A percentile compares a stretch with the other conserved stretches of the same genome.
These are phyloP conservation scores for Psophocarpus tetragonolobus DNA, from an alignment of 306 rosid genomes.

Conservation along the genomic window DNA sequence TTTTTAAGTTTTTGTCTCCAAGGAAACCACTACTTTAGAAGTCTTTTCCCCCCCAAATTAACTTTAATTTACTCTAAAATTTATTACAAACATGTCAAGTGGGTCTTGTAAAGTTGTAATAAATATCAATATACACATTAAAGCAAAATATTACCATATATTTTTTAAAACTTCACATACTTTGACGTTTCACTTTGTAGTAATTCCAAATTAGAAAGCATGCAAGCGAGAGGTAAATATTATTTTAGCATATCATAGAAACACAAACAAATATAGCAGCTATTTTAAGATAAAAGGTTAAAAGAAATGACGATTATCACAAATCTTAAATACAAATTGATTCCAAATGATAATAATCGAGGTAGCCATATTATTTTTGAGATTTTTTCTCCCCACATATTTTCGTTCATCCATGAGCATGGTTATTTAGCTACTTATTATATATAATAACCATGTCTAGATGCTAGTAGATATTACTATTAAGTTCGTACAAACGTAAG, in stretches of 20 bases:
- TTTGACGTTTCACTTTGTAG: background rate
- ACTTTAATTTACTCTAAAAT: background rate
- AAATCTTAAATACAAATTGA: background rate
- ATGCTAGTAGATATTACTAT: background rate
- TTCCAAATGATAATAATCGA: background rate
- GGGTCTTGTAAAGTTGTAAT: background rate
- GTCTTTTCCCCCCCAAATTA: background rate
- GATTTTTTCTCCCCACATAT: background rate
- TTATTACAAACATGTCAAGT: background rate
- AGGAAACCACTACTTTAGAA: background rate
- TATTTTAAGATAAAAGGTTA: background rate
- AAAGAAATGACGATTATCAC: background rate
- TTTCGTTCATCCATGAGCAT: background rate
- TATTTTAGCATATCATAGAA: background rate
- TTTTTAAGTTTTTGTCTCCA: background rate
- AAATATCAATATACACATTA: background rate
- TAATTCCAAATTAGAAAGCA: background rate
- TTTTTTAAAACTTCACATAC: background rate
- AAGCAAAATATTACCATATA: background rate
- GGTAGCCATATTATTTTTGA: background rate
- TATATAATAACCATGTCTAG: background rate
- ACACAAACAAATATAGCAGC: background rate
- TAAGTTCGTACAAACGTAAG: slow-evolving; percentile 18
- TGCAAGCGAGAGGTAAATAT: background rate
- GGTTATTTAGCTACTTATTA: background rate